Base-by-base conservation (phyloP, 495 filamentous ascomycete species). In the Baudoinia panamericana region DNA sequence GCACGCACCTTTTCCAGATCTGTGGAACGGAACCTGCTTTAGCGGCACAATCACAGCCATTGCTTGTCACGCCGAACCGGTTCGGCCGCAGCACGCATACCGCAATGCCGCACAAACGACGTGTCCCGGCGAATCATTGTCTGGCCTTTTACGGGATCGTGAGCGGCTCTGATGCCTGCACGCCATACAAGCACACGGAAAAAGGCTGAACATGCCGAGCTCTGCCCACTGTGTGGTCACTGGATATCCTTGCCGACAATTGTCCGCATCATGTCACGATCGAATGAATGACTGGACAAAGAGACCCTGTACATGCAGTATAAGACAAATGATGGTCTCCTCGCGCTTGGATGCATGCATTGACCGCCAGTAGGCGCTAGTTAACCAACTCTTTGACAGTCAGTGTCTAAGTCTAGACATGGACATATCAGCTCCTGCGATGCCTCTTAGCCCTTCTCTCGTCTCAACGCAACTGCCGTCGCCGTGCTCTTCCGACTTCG, bases 161-260 rank as follows among this genome's bases (percentile, higher is more conserved):
- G 13, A 12, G 29, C 30, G 8, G 19, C 40, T 36, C 35, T 23
- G 29, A 43, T n/a, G n/a, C n/a, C n/a, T n/a, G n/a, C 16, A 7
- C 30, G 33, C 16, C 15, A 13, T 23, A 27, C 19, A 33, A 23
- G 16, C 16, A 30, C n/a, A n/a, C n/a, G 13, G 18, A 32, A 28
- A 38, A 41, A 48, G 39, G 43, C 39, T 36, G 37, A 33, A 39
- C 45, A 31, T 38, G 38, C 39, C 31, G 39, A 31, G 38, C 5
- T 26, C 18, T 38, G 26, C 27, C 33, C 37, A 13, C 18, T 26
- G 28, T 32, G 30, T 50, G 28, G 23, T 35, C 45, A 16, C 40
- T 39, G 43, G 33, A 43, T 32, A 27, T 27, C n/a, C 21, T 4
- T 25, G 36, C 29, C 30, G n/a, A n/a, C n/a, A 37, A 33, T 48